These are phyloP conservation scores for Spraguea lophii DNA, from an alignment of 371 early-diverging fungal species.

Conservation along the genomic window DNA sequence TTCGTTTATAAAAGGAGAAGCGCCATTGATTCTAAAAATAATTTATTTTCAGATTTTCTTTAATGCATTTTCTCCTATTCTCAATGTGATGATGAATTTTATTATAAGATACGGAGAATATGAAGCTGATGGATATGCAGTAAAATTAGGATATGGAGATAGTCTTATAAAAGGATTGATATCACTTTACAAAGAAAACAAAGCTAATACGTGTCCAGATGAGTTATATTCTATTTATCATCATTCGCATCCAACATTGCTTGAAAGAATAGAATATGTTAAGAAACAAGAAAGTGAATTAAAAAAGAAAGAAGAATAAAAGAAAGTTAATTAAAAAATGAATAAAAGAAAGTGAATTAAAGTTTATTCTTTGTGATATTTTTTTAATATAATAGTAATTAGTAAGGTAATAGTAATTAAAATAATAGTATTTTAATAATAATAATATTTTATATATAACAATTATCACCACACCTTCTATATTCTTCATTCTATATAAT, in stretches of 20 bases:
- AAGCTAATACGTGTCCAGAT: slow-evolving; percentile 65
- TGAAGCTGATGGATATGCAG: slow-evolving; percentile 70
- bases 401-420: too few relatives aligned
- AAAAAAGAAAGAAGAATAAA: slow-evolving; percentile 18
- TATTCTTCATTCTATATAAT: too few relatives aligned
- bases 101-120: slow-evolving; percentile 68
- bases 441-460: too few relatives aligned
- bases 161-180: slow-evolving; percentile 59
- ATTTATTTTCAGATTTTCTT: slow-evolving; percentile 40
- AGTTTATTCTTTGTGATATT: too few relatives aligned
- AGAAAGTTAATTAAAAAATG: too few relatives aligned
- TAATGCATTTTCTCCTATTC: slow-evolving; percentile 56
- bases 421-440: too few relatives aligned
- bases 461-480: too few relatives aligned
- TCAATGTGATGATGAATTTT: slow-evolving; percentile 57
- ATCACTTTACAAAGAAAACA: slow-evolving; percentile 69
- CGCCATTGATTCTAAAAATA: slow-evolving; percentile 15
- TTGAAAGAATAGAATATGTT: slow-evolving; percentile 62
- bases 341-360: too few relatives aligned
- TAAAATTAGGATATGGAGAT: slow-evolving; percentile 54
- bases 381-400: too few relatives aligned
- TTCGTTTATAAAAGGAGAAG: not conserved
- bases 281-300: slow-evolving; percentile 21
- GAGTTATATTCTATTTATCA: slow-evolving; percentile 68
- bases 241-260: slow-evolving; percentile 71